Evolutionary conservation across 208 protist species (phyloP).

Genomic region (Acanthamoeba healyi): DNA sequence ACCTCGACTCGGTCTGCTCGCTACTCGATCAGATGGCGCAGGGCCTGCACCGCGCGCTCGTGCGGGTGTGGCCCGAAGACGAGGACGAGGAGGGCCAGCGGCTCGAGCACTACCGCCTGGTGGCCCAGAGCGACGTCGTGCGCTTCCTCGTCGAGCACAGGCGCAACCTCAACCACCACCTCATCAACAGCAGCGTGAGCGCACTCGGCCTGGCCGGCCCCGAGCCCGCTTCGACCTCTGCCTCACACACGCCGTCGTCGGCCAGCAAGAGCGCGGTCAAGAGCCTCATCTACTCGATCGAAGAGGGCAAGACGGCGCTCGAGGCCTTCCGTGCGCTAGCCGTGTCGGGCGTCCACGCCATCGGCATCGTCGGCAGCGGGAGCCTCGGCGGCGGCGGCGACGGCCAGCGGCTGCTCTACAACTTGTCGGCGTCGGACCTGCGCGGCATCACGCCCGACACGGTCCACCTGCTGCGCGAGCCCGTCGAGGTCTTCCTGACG

Average conservation of each 20-base stretch:
- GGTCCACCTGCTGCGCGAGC: conserved; percentile 15
- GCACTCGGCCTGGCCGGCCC: neutral
- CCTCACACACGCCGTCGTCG: neutral
- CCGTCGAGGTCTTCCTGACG: conserved; percentile 14
- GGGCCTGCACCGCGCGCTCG: conserved; percentile 5
- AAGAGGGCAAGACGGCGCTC: conserved; percentile 28
- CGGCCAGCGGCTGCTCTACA: neutral
- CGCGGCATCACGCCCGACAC: conserved; percentile 42
- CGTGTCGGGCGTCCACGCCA: conserved; percentile 46
- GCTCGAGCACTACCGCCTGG: conserved; percentile 40
- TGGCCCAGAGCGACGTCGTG: conserved; percentile 30
- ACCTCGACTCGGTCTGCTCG: conserved; percentile 23
- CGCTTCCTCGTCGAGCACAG: conserved; percentile 3
- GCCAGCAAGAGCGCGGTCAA: neutral
- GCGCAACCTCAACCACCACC: conserved; percentile 53
- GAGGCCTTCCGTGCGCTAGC: conserved; percentile 38
- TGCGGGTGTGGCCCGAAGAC: conserved; percentile 35
- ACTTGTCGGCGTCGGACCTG: conserved; percentile 34
- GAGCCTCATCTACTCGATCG: conserved; percentile 11
- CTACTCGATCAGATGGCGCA: conserved; percentile 27
- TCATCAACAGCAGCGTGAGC: neutral
- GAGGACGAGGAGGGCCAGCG: neutral
- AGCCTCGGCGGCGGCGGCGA: neutral
- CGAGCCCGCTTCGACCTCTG: neutral
- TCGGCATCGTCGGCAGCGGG: conserved; percentile 6